These are phyloP conservation scores for Podospora sp. DNA, from an alignment of 495 filamentous ascomycete species.

Conservation along the genomic window DNA sequence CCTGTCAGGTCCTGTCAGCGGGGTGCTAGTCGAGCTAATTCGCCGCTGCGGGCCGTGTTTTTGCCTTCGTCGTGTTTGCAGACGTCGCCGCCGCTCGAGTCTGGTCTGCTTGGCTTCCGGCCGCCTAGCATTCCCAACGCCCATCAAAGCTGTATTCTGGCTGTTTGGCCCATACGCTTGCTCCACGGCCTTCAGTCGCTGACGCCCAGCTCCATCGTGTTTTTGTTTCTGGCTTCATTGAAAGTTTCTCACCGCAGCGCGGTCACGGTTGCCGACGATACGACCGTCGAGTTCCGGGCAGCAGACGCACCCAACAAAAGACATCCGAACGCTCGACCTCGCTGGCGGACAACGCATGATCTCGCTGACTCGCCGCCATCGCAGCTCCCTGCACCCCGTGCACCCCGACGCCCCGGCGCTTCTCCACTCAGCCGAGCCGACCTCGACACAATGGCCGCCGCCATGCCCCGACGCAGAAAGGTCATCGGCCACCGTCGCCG, in stretches of 20 bases:
- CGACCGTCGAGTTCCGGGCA: conserved; percentile 8
- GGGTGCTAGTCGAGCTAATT: conserved; percentile 27
- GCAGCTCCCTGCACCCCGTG: conserved; percentile 33
- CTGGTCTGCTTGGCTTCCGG: conserved; percentile 9
- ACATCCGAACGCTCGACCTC: conserved; percentile 17
- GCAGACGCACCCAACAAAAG: conserved; percentile 14
- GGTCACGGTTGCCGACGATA: conserved; percentile 20
- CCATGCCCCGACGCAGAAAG: conserved; percentile 62
- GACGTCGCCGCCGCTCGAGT: conserved; percentile 13
- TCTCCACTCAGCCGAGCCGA: conserved; percentile 19
- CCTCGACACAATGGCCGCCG: conserved; percentile 35
- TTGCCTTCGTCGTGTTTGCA: conserved; percentile 18
- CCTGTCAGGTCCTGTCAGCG: conserved; percentile 15
- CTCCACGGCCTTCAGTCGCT: conserved; percentile 5
- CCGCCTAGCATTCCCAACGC: neutral
- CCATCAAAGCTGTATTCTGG: conserved; percentile 22
- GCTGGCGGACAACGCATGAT: conserved; percentile 32
- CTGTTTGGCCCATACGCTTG: conserved; percentile 16
- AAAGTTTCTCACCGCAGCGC: conserved; percentile 33
- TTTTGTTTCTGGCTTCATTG: conserved; percentile 20
- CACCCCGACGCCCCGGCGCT: conserved; percentile 22
- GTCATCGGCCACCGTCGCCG: conserved; percentile 75
- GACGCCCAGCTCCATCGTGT: neutral
- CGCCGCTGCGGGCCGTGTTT: conserved; percentile 25
- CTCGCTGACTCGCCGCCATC: conserved; percentile 25